Percentiles rank a stretch among this genome's conserved stretches.
phyloP scores from a whole-genome alignment of 2,329 filamentous ascomycete genomes.

The Alternaria metachromatica region DNA sequence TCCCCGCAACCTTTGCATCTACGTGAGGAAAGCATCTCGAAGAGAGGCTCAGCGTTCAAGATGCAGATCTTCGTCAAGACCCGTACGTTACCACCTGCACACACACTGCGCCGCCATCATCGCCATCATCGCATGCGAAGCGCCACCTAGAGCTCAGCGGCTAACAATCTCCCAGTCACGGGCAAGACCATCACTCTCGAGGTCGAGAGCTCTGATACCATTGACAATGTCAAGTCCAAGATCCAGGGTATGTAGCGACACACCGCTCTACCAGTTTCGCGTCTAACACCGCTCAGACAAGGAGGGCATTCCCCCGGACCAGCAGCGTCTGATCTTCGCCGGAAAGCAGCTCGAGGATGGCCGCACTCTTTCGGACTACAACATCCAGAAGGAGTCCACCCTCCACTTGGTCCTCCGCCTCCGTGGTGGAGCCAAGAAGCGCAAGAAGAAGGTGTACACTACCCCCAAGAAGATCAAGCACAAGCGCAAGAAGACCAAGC shows the following conservation, averaged over 20 bases:
- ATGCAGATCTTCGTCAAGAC: slow-evolving; percentile 99
- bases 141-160: background rate
- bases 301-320: slow-evolving; percentile 98
- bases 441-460: slow-evolving; percentile 99
- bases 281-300: slow-evolving; percentile 74
- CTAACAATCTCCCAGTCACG: slow-evolving; percentile 68
- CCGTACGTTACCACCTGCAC: slow-evolving; percentile 57
- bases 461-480: slow-evolving; percentile 99
- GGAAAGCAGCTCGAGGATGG: slow-evolving; percentile 99
- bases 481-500: slow-evolving; percentile 99
- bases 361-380: slow-evolving; percentile 99
- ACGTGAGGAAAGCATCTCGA: slow-evolving; percentile 15
- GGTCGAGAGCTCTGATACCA: slow-evolving; percentile 99
- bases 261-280: background rate
- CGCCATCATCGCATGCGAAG: background rate
- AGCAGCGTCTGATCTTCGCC: slow-evolving; percentile 99
- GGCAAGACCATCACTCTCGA: slow-evolving; percentile 99
- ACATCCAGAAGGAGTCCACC: slow-evolving; percentile 99
- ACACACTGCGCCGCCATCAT: background rate
- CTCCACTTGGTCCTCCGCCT: slow-evolving; percentile 98
- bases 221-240: slow-evolving; percentile 99
- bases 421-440: slow-evolving; percentile 94
- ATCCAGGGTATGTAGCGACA: slow-evolving; percentile 65
- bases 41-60: slow-evolving; percentile 22
- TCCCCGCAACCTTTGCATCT: slow-evolving; percentile 13